Base-by-base conservation (phyloP, 75 land plant species). In the Cunninghamia lanceolata region DNA sequence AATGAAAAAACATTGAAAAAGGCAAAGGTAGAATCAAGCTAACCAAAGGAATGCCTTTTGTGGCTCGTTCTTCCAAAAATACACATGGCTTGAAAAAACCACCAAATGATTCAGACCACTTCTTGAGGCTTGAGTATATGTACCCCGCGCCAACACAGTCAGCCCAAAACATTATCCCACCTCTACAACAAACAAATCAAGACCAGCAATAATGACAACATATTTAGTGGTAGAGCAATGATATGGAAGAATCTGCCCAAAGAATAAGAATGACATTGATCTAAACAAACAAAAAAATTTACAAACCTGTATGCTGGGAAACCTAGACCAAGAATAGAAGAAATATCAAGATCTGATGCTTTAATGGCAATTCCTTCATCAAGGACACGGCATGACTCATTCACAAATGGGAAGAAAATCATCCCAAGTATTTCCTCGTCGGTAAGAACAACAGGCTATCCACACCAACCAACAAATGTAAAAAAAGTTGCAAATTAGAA, bases 111-210 rank as follows among this genome's bases (percentile, higher is more conserved):
- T 91, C 88, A 40, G 92, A 88, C 96, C 96, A 98, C 52, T 92
- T 93, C 89, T 90, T 89, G 47, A 98, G 94, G 83, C 91, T 91
- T 46, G 85, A 40, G 88, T 89, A 93, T 39, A 98, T 86, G 87
- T 93, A 87, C 32, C 80, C 54, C 36, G 97, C 73, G 13, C 99
- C 99, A 89, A 97, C 82, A 2, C 78, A 21, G 68, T 98, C 99
- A 25, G 93, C 99, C 99, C 99, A 98, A 86, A 94, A 96, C 0
- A 98, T 89, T 46, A 98, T 77, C 28, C 99, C 99, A 34, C 99
- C 99, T 59, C 99, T 96, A 91, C 91, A 82, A 74, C 21, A 86
- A 59, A 68, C 77, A 80, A 80, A 80, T 42, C 47, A 80, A 80
- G 21, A 42, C 82, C 13, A 79, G 28, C 28, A 11, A 43, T 79